Evolutionary conservation across 2,329 filamentous ascomycete species (phyloP).

Genomic region (Aureobasidium sp.): DNA sequence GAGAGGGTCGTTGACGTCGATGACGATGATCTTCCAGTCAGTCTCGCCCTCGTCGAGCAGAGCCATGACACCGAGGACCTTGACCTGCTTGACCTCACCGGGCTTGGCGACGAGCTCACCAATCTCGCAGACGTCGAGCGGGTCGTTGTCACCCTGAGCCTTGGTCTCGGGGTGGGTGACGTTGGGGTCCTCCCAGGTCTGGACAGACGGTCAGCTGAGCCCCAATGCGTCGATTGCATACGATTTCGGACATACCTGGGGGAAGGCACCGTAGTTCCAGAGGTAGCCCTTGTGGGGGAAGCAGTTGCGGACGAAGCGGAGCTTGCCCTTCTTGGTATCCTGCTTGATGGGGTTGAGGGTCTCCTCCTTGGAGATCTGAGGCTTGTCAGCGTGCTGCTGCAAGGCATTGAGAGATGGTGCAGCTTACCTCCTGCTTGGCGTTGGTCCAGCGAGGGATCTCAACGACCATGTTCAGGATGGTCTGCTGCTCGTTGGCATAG

Average conservation of each 20-base stretch:
- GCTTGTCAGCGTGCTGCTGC: slow-evolving; percentile 8
- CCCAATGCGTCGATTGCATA: not conserved
- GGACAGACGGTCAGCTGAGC: slow-evolving; percentile 18
- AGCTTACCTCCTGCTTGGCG: slow-evolving; percentile 91
- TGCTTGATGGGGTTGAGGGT: slow-evolving; percentile 98
- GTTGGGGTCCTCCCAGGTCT: slow-evolving; percentile 99
- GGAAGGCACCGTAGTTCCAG: slow-evolving; percentile 99
- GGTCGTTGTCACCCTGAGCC: slow-evolving; percentile 99
- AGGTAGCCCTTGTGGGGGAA: slow-evolving; percentile 99
- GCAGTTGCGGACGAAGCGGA: slow-evolving; percentile 98
- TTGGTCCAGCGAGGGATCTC: slow-evolving; percentile 99
- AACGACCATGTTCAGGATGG: slow-evolving; percentile 96
- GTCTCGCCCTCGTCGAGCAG: slow-evolving; percentile 99
- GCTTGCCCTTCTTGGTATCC: slow-evolving; percentile 99
- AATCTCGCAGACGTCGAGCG: slow-evolving; percentile 98
- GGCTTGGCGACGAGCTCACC: slow-evolving; percentile 94
- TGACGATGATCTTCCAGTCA: slow-evolving; percentile 99
- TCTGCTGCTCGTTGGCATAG: slow-evolving; percentile 94
- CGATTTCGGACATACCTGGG: slow-evolving; percentile 59
- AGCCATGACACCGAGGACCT: slow-evolving; percentile 98
- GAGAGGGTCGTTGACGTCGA: slow-evolving; percentile 95
- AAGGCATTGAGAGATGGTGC: not conserved
- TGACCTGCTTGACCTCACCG: slow-evolving; percentile 99
- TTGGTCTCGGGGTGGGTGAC: slow-evolving; percentile 96
- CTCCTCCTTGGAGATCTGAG: slow-evolving; percentile 96